These are phyloP conservation scores for Fraxinus xanthoxyloides DNA, from an alignment of 305 asterid species.

Conservation along the genomic window DNA sequence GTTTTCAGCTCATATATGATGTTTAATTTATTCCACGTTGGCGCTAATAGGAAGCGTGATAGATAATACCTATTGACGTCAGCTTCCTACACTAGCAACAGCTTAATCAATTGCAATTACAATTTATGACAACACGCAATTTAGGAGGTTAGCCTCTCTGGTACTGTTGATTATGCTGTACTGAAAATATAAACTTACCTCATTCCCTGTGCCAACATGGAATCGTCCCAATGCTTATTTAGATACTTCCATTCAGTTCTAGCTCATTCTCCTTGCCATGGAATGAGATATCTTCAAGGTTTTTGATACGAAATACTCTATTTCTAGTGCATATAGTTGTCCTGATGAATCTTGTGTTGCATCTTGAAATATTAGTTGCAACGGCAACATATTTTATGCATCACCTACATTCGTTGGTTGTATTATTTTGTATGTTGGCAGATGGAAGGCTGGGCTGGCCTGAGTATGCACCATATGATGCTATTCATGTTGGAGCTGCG, in stretches of 20 bases:
- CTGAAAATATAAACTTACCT: background rate
- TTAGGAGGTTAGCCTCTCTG: background rate
- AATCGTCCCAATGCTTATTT: background rate
- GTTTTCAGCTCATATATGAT: background rate
- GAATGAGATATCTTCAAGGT: background rate
- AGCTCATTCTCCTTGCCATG: background rate
- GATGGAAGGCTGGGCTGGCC: slow-evolving; percentile 97
- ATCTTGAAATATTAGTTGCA: background rate
- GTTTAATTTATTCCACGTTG: background rate
- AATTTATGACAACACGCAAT: background rate
- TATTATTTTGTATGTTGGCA: slow-evolving; percentile 24
- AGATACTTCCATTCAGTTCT: background rate
- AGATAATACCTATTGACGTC: background rate
- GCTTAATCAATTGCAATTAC: background rate
- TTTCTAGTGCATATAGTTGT: background rate
- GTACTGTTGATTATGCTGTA: background rate
- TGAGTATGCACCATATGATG: slow-evolving; percentile 82
- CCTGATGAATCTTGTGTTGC: background rate
- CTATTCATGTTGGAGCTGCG: slow-evolving; percentile 98
- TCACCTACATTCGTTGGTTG: background rate
- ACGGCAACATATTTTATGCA: background rate
- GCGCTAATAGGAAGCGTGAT: background rate
- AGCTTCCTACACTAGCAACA: background rate
- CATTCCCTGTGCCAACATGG: background rate
- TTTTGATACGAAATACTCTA: background rate